These are phyloP conservation scores for Cystofilobasidium capitatum DNA, from an alignment of 768 basidiomycete genomes.

Conservation along the genomic window DNA sequence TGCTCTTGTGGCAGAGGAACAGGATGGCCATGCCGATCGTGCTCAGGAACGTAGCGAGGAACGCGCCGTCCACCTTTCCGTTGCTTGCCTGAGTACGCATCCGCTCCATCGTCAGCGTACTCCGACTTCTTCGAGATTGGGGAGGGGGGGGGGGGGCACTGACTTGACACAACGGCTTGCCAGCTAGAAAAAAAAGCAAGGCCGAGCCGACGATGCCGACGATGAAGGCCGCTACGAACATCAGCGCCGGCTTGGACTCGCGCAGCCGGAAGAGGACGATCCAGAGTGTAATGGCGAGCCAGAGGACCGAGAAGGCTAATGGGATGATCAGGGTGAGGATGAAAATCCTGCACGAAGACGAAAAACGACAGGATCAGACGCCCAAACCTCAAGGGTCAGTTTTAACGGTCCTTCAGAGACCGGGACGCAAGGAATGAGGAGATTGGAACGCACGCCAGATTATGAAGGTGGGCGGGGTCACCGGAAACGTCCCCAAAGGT, in stretches of 20 bases:
- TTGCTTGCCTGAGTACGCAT: constrained; percentile 41
- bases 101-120: neutral
- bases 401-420: too few species aligned
- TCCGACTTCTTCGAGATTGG: neutral
- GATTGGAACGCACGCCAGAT: constrained; percentile 48
- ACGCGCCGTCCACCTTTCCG: constrained; percentile 70
- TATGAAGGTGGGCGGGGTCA: constrained; percentile 52
- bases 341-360: constrained; percentile 47
- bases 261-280: constrained; percentile 66
- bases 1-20: constrained; percentile 42
- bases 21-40: constrained; percentile 59
- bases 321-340: constrained; percentile 73
- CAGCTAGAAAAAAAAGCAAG: constrained; percentile 72
- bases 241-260: constrained; percentile 55
- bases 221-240: constrained; percentile 65
- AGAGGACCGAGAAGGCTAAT: constrained; percentile 59
- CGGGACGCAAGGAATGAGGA: too few species aligned
- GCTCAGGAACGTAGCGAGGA: constrained; percentile 75
- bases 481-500: constrained; percentile 51
- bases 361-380: neutral
- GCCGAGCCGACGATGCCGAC: constrained; percentile 69
- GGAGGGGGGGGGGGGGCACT: constrained; percentile 30
- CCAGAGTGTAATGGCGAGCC: constrained; percentile 66
- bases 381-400: neutral
- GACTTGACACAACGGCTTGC: constrained; percentile 62